Evolutionary conservation across 164 flowering plant species (phyloP).

Genomic region (Vitis vinifera): ASM3070453v1 NC_081808.1:18854501-18855000

Average conservation of each 20-base stretch:
- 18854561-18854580: slow-evolving; percentile 35
- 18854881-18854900: too few relatives aligned
- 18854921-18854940: too few relatives aligned
- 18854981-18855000: too few relatives aligned
- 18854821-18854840: slow-evolving; percentile 15
- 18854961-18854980: too few relatives aligned
- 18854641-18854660: slow-evolving; percentile 52
- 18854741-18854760: slow-evolving; percentile 3
- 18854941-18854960: too few relatives aligned
- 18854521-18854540: slow-evolving; percentile 32
- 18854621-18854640: slow-evolving; percentile 55
- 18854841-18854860: neutral
- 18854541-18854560: slow-evolving; percentile 40
- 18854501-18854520: slow-evolving; percentile 33
- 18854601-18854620: slow-evolving; percentile 40
- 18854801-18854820: slow-evolving; percentile 36
- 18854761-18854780: slow-evolving; percentile 6
- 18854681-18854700: slow-evolving; percentile 57
- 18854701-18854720: slow-evolving; percentile 45
- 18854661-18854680: slow-evolving; percentile 42
- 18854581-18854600: slow-evolving; percentile 18
- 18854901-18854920: too few relatives aligned
- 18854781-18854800: slow-evolving; percentile 26
- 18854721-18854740: neutral
- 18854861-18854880: slow-evolving; percentile 9